A percentile compares a stretch with the other conserved stretches of the same genome.
Conservation (phyloP, 495 filamentous ascomycete genomes). For the Annulohypoxylon moriforme region DNA sequence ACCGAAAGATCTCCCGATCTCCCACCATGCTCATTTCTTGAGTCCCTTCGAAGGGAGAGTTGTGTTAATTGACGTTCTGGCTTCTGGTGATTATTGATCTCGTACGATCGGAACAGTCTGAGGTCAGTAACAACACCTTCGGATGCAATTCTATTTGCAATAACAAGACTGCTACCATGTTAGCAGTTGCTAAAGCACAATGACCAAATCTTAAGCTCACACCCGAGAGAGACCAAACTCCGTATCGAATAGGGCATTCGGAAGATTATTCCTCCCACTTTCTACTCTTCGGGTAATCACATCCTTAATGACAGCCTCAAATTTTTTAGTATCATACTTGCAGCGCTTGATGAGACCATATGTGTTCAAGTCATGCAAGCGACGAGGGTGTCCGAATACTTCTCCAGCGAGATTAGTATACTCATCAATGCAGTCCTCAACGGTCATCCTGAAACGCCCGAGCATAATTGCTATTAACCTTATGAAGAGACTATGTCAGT, state of each 20-base stretch:
- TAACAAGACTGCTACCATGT: not conserved
- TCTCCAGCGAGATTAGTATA: slow-evolving; percentile 59
- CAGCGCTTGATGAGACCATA: slow-evolving; percentile 12
- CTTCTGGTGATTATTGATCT: not conserved
- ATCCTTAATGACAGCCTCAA: slow-evolving; percentile 56
- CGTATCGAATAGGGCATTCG: slow-evolving; percentile 27
- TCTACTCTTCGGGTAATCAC: slow-evolving; percentile 46
- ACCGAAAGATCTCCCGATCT: slow-evolving; percentile 52
- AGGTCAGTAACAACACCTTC: not conserved
- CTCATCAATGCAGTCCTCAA: slow-evolving; percentile 61
- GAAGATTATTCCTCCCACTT: slow-evolving; percentile 11
- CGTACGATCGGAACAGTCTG: slow-evolving; percentile 15
- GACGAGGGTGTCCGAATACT: slow-evolving; percentile 55
- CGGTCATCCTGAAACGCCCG: slow-evolving; percentile 63
- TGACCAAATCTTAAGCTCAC: slow-evolving; percentile 25
- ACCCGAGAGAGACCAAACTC: slow-evolving; percentile 53
- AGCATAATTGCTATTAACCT: slow-evolving; percentile 67
- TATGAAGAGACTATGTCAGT: not conserved
- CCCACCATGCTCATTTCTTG: slow-evolving; percentile 17
- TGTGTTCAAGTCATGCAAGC: slow-evolving; percentile 24
- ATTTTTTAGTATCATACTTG: slow-evolving; percentile 56
- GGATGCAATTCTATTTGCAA: not conserved
- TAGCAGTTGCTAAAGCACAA: not conserved
- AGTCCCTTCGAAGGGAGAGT: not conserved
- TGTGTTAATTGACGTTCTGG: not conserved